Base-by-base conservation (phyloP, 768 basidiomycete genomes). In the Tephrocybe sp. region DNA sequence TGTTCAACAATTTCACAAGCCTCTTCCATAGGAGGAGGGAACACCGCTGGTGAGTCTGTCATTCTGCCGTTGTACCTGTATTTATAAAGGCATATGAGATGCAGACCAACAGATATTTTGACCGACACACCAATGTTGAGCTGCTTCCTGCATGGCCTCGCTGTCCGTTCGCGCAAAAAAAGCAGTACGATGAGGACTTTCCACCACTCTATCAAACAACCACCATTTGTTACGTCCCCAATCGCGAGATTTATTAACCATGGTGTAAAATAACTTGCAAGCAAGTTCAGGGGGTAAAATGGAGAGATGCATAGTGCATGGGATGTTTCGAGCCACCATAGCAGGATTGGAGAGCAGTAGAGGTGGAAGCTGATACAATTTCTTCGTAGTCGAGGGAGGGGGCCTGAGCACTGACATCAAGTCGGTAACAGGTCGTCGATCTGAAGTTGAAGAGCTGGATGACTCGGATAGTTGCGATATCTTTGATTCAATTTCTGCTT, bases 181-280 rank as follows among this genome's bases (percentile, higher is more conserved):
- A 1, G 86, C 80, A 1, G 90, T 88, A n/a, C 81, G 73, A 67
- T 92, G 90, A 3, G 90, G 89, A 57, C 87, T 89, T 66, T 92
- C 88, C 1, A 92, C 91, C 12, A 92, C 53, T 18, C 83, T 75
- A 59, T 92, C 89, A 64, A 89, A 86, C 16, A 92, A 74, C 84
- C 85, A 92, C 91, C 90, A 92, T 57, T 83, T 87, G 53, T 87
- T 89, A 42, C 81, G 72, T 53, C 77, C 69, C 90, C 89, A 92
- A 7, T 65, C 58, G 32, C 67, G 72, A 16, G 89, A 83, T 13
- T 74, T 69, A 40, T 82, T 74, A 12, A 86, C 52, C 87, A 92
- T 85, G 0, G 74, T 75, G 54, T 91, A 84, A 64, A 89, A 92
- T 18, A 92, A 70, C 42, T 73, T 73, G 61, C 80, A 89, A 0